These are phyloP conservation scores for Boletus huronensis DNA, from an alignment of 768 basidiomycete genomes.

Conservation along the genomic window DNA sequence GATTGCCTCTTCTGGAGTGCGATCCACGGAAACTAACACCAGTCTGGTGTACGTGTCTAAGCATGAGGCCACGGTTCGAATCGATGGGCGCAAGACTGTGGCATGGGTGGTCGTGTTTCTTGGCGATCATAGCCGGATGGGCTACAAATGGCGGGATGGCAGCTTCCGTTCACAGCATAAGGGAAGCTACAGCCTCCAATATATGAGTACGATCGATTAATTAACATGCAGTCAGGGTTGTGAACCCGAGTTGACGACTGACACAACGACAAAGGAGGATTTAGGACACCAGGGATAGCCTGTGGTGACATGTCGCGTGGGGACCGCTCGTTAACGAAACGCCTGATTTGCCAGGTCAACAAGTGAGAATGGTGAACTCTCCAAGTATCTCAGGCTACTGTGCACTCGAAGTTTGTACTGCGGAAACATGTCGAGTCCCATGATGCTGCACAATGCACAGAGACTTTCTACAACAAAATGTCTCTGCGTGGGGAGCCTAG, in stretches of 20 bases:
- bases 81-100: constrained; percentile 27
- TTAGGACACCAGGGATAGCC: background rate
- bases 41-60: background rate
- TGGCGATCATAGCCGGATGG: constrained; percentile 5
- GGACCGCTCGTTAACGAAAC: background rate
- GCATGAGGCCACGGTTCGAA: constrained; percentile 5
- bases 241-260: constrained; percentile 10
- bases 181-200: constrained; percentile 10
- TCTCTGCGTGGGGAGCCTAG: background rate
- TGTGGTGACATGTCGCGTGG: background rate
- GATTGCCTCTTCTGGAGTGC: background rate
- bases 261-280: constrained; percentile 2
- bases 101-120: constrained; percentile 7
- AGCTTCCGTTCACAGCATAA: constrained; percentile 13
- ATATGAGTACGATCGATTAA: constrained; percentile 16
- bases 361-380: background rate
- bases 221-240: constrained; percentile 17
- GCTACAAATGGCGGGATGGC: constrained; percentile 11
- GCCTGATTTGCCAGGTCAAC: background rate
- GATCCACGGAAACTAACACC: background rate
- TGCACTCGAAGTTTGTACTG: constrained; percentile 2
- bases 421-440: background rate
- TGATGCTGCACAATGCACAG: background rate
- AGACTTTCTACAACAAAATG: background rate
- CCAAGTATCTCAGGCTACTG: background rate